Conservation (phyloP, 139 green algal species). For the Ostreobium quekettii region DNA sequence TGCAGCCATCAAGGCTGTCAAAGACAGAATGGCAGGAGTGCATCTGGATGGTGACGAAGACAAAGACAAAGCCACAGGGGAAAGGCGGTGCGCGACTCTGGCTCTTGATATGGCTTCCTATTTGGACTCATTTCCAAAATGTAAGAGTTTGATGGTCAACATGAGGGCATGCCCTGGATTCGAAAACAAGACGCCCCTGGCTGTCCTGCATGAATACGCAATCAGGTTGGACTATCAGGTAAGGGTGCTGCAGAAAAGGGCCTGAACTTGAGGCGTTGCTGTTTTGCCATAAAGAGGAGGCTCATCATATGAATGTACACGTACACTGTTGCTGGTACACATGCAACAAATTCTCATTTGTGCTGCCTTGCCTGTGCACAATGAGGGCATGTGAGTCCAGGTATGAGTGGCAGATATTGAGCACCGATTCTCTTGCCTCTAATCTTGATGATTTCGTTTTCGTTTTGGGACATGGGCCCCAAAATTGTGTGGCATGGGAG, state of each 20-base stretch:
- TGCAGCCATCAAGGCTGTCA: too few relatives aligned
- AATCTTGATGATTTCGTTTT: too few relatives aligned
- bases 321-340: neutral
- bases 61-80: neutral
- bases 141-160: constrained; percentile 24
- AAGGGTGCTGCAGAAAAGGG: neutral
- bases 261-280: neutral
- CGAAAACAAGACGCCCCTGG: constrained; percentile 44
- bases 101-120: constrained; percentile 18
- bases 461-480: too few relatives aligned
- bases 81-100: neutral
- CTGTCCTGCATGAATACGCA: constrained; percentile 54
- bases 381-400: too few relatives aligned
- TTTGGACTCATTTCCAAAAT: constrained; percentile 23
- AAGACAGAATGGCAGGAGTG: neutral
- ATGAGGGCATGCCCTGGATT: constrained; percentile 27
- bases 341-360: neutral
- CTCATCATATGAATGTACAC: neutral
- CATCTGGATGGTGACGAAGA: neutral
- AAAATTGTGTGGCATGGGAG: too few relatives aligned
- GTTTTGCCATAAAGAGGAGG: neutral
- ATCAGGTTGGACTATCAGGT: constrained; percentile 28
- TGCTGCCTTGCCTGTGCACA: too few relatives aligned
- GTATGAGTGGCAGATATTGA: too few relatives aligned
- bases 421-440: too few relatives aligned